phyloP scores from a whole-genome alignment of 352 stramenopile genomes.

The Pythium aquatile region DNA sequence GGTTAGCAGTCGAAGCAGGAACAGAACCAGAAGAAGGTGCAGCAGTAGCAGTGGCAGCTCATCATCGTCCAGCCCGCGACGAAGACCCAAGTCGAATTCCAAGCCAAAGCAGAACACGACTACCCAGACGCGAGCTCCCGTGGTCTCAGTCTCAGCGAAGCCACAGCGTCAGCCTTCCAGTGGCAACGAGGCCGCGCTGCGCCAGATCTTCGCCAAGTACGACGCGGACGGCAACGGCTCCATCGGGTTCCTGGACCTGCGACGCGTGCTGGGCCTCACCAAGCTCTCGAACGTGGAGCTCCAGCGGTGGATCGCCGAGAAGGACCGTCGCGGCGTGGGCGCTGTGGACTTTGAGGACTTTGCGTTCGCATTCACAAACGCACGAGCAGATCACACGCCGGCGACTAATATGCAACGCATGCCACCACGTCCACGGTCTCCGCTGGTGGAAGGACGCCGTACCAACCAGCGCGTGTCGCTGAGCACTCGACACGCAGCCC shows the following conservation, averaged over 20 bases:
- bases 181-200: slow-evolving; percentile 22
- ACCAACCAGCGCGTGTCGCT: not conserved
- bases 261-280: slow-evolving; percentile 30
- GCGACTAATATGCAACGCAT: not conserved
- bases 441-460: not conserved
- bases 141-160: not conserved
- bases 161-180: not conserved
- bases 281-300: slow-evolving; percentile 41
- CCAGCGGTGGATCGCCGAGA: slow-evolving; percentile 51
- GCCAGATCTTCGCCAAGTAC: slow-evolving; percentile 45
- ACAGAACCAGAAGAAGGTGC: not conserved
- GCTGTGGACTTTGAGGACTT: slow-evolving; percentile 50
- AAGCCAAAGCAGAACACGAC: not conserved
- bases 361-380: slow-evolving; percentile 25
- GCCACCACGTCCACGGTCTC: not conserved
- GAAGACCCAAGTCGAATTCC: not conserved
- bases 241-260: slow-evolving; percentile 53
- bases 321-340: slow-evolving; percentile 42
- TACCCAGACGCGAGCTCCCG: not conserved
- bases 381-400: not conserved
- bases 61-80: not conserved
- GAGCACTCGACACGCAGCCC: not conserved
- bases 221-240: slow-evolving; percentile 45
- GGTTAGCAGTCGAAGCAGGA: not conserved
- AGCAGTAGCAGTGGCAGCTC: slow-evolving; percentile 2